phyloP scores from a whole-genome alignment of 352 stramenopile species.

The Globisporangium spiculum region DNA sequence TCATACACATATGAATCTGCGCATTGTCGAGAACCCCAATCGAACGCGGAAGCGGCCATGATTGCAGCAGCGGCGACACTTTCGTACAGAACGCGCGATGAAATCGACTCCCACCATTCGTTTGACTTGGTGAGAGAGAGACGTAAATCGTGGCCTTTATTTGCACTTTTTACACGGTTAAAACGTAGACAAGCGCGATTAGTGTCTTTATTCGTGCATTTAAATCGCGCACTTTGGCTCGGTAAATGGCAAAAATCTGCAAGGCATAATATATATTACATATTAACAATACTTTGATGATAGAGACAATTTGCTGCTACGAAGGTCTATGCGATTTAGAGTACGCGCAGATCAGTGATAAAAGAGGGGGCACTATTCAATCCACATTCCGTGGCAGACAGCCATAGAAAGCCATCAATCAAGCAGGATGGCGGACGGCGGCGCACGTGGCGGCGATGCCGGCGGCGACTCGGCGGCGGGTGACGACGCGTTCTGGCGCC shows the following conservation, averaged over 20 bases:
- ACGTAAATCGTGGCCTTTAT: neutral
- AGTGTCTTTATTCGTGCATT: neutral
- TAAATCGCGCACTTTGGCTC: neutral
- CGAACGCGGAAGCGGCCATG: too few relatives aligned
- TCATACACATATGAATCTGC: too few relatives aligned
- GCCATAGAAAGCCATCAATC: too few relatives aligned
- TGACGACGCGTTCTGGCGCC: slow-evolving; percentile 41
- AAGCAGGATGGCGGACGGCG: slow-evolving; percentile 10
- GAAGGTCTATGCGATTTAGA: neutral
- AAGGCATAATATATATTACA: neutral
- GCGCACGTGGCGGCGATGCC: neutral
- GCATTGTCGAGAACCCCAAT: too few relatives aligned
- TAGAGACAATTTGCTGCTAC: too few relatives aligned
- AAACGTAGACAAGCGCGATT: neutral
- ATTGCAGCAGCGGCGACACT: too few relatives aligned
- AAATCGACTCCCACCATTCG: neutral
- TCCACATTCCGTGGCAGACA: slow-evolving; percentile 7
- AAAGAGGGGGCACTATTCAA: slow-evolving; percentile 5
- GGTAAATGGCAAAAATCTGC: slow-evolving; percentile 2
- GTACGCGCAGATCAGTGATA: neutral
- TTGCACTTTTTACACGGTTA: slow-evolving; percentile 2
- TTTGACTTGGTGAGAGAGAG: neutral
- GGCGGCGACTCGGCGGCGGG: slow-evolving; percentile 1
- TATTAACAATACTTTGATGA: too few relatives aligned
- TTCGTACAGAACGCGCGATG: too few relatives aligned